These are phyloP conservation scores for Solanum tacnaense DNA, from an alignment of 257 asterid species.

Conservation along the genomic window DNA sequence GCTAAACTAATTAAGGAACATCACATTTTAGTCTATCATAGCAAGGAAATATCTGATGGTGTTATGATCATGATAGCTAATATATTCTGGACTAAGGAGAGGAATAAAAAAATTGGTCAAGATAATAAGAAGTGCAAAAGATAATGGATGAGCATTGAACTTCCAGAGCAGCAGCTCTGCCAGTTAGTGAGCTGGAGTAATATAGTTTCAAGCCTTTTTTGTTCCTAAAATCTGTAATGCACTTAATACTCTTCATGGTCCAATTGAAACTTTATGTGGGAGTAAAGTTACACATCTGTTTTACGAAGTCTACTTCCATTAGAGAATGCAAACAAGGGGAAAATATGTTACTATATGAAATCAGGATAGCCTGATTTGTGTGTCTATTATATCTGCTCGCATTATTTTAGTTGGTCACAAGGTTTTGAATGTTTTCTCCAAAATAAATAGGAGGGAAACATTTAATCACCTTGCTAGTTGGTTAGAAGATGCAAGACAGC, in stretches of 20 bases:
- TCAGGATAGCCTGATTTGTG: background rate
- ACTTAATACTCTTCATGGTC: background rate
- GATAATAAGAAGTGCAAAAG: background rate
- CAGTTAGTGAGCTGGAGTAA: background rate
- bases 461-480: constrained; percentile 23
- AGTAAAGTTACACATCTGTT: background rate
- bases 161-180: background rate
- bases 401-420: background rate
- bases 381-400: background rate
- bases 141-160: background rate
- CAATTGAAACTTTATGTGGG: background rate
- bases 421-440: background rate
- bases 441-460: constrained; percentile 13
- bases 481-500: constrained; percentile 58
- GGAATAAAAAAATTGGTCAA: background rate
- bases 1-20: background rate
- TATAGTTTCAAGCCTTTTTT: background rate
- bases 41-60: background rate
- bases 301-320: background rate
- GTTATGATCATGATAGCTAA: background rate
- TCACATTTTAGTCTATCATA: background rate
- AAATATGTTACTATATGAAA: background rate
- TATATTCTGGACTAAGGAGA: background rate
- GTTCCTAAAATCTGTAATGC: background rate
- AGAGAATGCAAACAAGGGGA: background rate